Conservation (phyloP, 495 filamentous ascomycete genomes). For the Penicillium parvum region DNA sequence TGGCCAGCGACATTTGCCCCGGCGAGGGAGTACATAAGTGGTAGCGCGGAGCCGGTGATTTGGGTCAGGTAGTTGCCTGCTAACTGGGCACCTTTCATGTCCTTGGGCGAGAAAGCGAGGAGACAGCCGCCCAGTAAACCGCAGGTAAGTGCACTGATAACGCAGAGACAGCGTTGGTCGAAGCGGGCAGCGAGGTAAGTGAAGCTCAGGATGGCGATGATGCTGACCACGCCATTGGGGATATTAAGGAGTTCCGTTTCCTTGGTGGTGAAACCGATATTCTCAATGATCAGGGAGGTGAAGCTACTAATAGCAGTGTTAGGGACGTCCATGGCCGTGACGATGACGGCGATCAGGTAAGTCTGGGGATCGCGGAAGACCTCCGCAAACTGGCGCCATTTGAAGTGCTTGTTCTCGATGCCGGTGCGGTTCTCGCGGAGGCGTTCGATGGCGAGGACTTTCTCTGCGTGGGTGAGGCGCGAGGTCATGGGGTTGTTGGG, state of each 20-base stretch:
- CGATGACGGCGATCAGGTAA: conserved; percentile 29
- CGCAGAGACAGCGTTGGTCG: conserved; percentile 49
- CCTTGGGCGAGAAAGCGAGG: conserved; percentile 51
- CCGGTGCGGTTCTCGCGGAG: conserved; percentile 52
- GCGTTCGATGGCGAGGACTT: conserved; percentile 50
- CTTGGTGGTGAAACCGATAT: conserved; percentile 53
- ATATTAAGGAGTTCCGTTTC: conserved; percentile 58
- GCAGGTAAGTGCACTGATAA: conserved; percentile 30
- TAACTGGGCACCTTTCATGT: conserved; percentile 30
- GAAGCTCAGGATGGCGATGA: conserved; percentile 49
- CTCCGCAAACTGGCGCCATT: conserved; percentile 42
- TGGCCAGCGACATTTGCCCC: conserved; percentile 44
- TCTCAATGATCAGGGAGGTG: conserved; percentile 45
- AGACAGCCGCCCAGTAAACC: conserved; percentile 53
- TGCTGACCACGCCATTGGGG: conserved; percentile 56
- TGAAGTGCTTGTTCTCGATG: conserved; percentile 53
- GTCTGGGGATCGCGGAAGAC: conserved; percentile 32
- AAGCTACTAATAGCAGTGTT: conserved; percentile 29
- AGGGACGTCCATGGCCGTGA: conserved; percentile 21
- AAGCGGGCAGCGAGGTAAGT: conserved; percentile 37
- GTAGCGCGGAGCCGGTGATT: conserved; percentile 35
- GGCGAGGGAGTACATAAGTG: conserved; percentile 40
- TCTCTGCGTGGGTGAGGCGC: conserved; percentile 40
- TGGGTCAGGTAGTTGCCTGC: conserved; percentile 39
- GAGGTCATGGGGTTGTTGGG: conserved; percentile 49